Base-by-base conservation (phyloP, 306 rosid genomes). In the Prunus kanzakura region DNA sequence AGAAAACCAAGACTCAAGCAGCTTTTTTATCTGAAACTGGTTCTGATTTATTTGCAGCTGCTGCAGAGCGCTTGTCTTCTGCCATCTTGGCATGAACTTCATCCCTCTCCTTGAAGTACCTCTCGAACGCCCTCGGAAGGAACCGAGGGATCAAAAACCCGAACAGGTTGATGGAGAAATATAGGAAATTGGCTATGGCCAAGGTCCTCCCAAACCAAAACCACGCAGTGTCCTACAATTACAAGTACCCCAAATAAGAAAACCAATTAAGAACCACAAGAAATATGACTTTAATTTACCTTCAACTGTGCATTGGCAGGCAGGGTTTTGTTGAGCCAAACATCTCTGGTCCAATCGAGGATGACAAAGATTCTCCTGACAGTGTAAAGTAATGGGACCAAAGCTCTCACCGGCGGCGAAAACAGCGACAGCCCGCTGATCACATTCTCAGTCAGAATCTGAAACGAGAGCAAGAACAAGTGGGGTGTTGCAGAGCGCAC, bases 401-500 rank as follows among this genome's bases (percentile, higher is more conserved):
- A 71, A 1, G 95, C 98, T 72, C 95, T 88, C 18, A 93, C 91
- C 0, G 97, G 96, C 0, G 95, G 93, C 2, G 97, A 91, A 63
- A 93, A 93, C 65, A 93, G n/a, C 16, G 95, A 86, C 79, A 93
- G 43, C 8, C 93, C 87, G 22, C 90, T 83, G 0, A 93, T 85
- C n/a, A 93, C 67, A 57, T 93, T 93, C 82, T 93, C 98, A 1
- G 96, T 88, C 62, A 93, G 51, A 43, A 93, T 93, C 66, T 93
- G 98, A 61, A 85, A 93, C 2, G 98, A 85, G 0, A 93, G 81
- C 83, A 93, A 83, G 83, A 91, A 93, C 54, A 93, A 45, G 69
- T 91, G 97, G 0, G 98, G 98, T 0, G 98, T 89, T 0, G 97
- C 98, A 0, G 95, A 93, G 3, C 93, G 88, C n/a, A 93, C 91